Base-by-base conservation (phyloP, 176 grass and related monocot genomes). In the Paspalum notatum region DNA sequence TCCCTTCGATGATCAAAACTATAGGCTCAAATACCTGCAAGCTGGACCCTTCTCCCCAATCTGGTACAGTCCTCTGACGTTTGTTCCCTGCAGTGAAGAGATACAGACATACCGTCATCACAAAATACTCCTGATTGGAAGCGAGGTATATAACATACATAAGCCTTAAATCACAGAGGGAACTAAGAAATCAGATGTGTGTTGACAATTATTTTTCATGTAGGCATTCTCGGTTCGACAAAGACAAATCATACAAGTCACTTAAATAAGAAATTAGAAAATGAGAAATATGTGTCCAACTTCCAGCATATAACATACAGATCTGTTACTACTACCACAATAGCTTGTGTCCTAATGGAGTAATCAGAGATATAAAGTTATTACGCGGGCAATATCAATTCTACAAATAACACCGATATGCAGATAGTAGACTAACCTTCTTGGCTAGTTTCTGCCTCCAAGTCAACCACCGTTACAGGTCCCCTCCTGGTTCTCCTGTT, bases 21-120 rank as follows among this genome's bases (percentile, higher is more conserved):
- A 37, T 43, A 58, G 79, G 74, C 47, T 55, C 48, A 49, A 60
- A 85, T 78, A 91, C 89, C 89, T 91, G 72, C 43, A 84, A 76
- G 73, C 50, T 73, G 58, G 81, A 80, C 1, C 77, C 77, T 81
- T 81, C 85, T 64, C 62, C 89, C 42, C 53, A 63, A 70, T 87
- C 62, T 84, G 53, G 60, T 55, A 47, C 24, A 64, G 60, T 56
- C 82, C 72, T 81, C 58, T 61, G 82, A 21, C 82, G 85, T 62
- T 91, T 81, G 38, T 73, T 82, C 55, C 72, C 72, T 72, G 56
- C 18, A 24, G 47, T 72, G 41, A 89, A 58, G 51, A 40, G 51
- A 40, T 40, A 55, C 15, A 69, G 41, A 38, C 24, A n/a, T 47
- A 75, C 46, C 22, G 43, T 68, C 54, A 74, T 54, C 45, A 75